Evolutionary conservation across 1,139 yeast genomes (phyloP).

Genomic region (Sugiyamaella pinicola): DNA sequence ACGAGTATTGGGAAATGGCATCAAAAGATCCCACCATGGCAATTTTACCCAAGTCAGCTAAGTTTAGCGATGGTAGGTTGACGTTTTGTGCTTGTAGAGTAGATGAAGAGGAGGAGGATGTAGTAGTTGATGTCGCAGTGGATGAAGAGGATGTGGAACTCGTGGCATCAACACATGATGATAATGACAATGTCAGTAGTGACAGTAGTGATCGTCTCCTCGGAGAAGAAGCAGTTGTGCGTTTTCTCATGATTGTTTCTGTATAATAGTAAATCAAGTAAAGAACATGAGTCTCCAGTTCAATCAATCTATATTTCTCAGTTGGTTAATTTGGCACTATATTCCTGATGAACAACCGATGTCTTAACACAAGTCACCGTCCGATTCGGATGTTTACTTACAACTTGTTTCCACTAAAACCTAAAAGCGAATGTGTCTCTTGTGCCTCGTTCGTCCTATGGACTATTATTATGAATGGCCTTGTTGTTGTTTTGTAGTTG

Average conservation of each 20-base stretch:
- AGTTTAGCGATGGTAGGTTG: conserved; percentile 36
- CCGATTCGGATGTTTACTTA: too few relatives aligned
- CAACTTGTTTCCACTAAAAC: too few relatives aligned
- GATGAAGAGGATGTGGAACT: background rate
- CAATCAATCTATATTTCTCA: too few relatives aligned
- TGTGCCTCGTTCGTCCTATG: too few relatives aligned
- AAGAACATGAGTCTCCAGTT: too few relatives aligned
- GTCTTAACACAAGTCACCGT: too few relatives aligned
- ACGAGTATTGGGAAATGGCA: conserved; percentile 60
- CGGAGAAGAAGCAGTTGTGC: background rate
- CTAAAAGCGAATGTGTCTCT: too few relatives aligned
- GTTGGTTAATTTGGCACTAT: too few relatives aligned
- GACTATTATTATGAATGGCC: too few relatives aligned
- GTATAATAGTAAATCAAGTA: too few relatives aligned
- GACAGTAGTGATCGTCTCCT: background rate
- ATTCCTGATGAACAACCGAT: too few relatives aligned
- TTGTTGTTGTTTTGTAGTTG: too few relatives aligned
- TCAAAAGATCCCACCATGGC: conserved; percentile 68
- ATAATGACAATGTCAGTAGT: conserved; percentile 1
- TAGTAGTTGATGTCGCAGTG: background rate
- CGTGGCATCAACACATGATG: background rate
- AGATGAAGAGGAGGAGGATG: background rate
- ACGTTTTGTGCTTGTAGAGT: conserved; percentile 26
- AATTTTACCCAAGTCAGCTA: conserved; percentile 45
- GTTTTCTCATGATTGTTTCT: conserved; percentile 2